Percentiles rank a stretch among this genome's conserved stretches.
Conservation (phyloP, 257 asterid genomes). For the Primulina tabacum region DNA sequence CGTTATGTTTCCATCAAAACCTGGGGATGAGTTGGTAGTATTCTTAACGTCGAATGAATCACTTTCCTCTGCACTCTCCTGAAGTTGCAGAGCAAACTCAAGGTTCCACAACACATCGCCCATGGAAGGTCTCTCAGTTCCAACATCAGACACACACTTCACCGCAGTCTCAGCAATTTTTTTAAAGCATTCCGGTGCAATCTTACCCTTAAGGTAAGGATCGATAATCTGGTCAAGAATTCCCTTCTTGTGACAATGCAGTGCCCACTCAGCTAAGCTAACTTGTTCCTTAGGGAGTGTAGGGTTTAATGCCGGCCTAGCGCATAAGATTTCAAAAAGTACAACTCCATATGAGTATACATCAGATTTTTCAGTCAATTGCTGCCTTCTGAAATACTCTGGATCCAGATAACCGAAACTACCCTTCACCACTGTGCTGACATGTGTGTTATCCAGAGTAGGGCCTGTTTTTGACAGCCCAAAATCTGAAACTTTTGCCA, state of each 20-base stretch:
- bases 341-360: constrained; percentile 81
- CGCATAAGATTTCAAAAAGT: constrained; percentile 77
- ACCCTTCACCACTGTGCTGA: constrained; percentile 83
- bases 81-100: constrained; percentile 85
- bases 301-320: constrained; percentile 79
- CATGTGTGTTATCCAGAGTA: constrained; percentile 78
- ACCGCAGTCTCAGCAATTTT: constrained; percentile 85
- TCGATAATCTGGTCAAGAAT: constrained; percentile 68
- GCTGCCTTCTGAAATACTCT: constrained; percentile 84
- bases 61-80: constrained; percentile 89
- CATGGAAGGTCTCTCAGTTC: constrained; percentile 84
- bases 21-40: constrained; percentile 48
- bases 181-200: constrained; percentile 85
- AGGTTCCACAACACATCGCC: constrained; percentile 95
- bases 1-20: constrained; percentile 57
- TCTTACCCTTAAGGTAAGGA: constrained; percentile 86
- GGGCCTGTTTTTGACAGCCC: constrained; percentile 92
- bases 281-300: constrained; percentile 84
- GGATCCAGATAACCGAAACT: constrained; percentile 93
- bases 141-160: constrained; percentile 77
- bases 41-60: constrained; percentile 51
- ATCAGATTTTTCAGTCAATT: constrained; percentile 78
- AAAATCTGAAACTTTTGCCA: constrained; percentile 86
- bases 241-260: constrained; percentile 74
- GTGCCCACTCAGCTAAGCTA: constrained; percentile 90